Evolutionary conservation across 345 rosid species (phyloP).

Genomic region (Eucalyptus dawsonii): DNA sequence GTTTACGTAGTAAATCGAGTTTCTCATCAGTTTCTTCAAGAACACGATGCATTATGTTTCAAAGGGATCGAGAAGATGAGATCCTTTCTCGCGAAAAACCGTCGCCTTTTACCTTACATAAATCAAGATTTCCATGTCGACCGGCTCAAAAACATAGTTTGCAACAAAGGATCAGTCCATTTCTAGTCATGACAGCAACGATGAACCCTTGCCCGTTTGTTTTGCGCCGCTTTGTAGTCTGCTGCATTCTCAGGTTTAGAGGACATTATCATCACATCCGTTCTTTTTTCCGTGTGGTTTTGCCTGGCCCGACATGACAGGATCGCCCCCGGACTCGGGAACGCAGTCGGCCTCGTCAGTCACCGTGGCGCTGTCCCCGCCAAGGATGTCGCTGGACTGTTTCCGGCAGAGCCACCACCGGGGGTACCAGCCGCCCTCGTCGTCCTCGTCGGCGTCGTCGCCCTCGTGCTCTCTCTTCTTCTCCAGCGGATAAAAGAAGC

Average conservation of each 20-base stretch:
- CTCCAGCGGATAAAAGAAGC: conserved; percentile 28
- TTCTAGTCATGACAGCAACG: background rate
- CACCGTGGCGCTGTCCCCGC: conserved; percentile 51
- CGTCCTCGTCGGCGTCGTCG: conserved; percentile 38
- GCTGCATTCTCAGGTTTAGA: background rate
- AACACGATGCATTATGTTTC: background rate
- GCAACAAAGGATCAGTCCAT: background rate
- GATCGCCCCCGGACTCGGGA: conserved; percentile 50
- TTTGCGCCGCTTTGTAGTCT: background rate
- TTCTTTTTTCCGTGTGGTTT: background rate
- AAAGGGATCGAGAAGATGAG: background rate
- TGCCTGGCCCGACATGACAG: background rate
- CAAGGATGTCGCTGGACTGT: conserved; percentile 67
- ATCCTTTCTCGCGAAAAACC: background rate
- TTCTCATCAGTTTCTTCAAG: background rate
- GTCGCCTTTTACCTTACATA: background rate
- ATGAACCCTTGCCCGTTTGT: background rate
- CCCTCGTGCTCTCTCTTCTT: conserved; percentile 64
- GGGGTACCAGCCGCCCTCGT: conserved; percentile 8
- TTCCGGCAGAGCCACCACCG: conserved; percentile 54
- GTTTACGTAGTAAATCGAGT: background rate
- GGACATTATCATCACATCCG: background rate
- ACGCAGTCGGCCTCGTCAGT: conserved; percentile 43
- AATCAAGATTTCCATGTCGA: background rate
- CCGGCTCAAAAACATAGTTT: background rate